Percentiles rank a stretch among this genome's conserved stretches.
phyloP scores from a whole-genome alignment of 345 rosid species.

The Brassica juncea region DNA sequence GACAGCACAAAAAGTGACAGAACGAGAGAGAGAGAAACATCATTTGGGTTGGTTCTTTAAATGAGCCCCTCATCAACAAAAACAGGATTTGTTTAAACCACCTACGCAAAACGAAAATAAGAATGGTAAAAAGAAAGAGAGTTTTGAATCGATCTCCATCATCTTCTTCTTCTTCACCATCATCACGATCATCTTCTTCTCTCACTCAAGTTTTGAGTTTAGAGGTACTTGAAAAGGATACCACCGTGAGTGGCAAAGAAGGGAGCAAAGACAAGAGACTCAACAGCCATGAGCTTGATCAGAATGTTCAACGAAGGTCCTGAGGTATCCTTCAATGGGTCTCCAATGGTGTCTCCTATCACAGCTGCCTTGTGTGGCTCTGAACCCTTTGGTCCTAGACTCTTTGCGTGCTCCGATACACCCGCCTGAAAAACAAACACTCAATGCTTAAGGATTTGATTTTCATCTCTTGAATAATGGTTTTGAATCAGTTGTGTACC shows the following conservation, averaged over 20 bases:
- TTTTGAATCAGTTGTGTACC: slow-evolving; percentile 40
- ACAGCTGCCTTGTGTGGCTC: slow-evolving; percentile 97
- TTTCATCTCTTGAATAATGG: background rate
- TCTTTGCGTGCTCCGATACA: slow-evolving; percentile 81
- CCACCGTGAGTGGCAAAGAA: slow-evolving; percentile 97
- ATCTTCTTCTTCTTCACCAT: slow-evolving; percentile 27
- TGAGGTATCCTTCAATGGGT: slow-evolving; percentile 95
- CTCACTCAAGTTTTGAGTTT: slow-evolving; percentile 27
- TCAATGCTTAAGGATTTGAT: background rate
- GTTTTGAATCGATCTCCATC: slow-evolving; percentile 21
- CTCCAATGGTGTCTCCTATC: slow-evolving; percentile 91
- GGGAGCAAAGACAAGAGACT: slow-evolving; percentile 94
- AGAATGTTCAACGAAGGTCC: slow-evolving; percentile 97
- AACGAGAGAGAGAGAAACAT: slow-evolving; percentile 14
- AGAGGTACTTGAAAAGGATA: slow-evolving; percentile 73
- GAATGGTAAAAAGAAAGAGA: slow-evolving; percentile 32
- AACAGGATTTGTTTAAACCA: slow-evolving; percentile 26
- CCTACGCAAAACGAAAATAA: slow-evolving; percentile 37
- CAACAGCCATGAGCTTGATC: slow-evolving; percentile 97
- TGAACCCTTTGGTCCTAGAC: slow-evolving; percentile 96
- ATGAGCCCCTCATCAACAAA: slow-evolving; percentile 33
- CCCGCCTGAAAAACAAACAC: slow-evolving; percentile 58
- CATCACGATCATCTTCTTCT: slow-evolving; percentile 3
- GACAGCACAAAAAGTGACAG: slow-evolving; percentile 14
- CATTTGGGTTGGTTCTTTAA: slow-evolving; percentile 35